Percentiles rank a stretch among this genome's conserved stretches.
phyloP scores from a whole-genome alignment of 139 green algal species.

The Astrephomene gubernaculifera region DNA sequence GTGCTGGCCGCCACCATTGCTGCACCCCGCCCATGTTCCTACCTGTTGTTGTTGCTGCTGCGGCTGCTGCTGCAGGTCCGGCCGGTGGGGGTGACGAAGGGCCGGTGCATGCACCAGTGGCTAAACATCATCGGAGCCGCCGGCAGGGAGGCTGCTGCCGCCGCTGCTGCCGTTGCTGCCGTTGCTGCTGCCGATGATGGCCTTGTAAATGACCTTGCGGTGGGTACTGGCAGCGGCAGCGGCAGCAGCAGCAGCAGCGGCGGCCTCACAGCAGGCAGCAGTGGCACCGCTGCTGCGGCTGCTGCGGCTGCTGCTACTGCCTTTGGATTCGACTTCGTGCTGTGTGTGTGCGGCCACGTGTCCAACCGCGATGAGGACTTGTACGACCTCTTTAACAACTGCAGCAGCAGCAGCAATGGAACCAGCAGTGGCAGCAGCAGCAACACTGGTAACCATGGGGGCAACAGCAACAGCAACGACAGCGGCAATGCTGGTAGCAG shows the following conservation, averaged over 20 bases:
- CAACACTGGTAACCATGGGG: conserved; percentile 4
- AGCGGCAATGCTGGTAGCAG: conserved; percentile 30
- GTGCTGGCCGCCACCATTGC: no score
- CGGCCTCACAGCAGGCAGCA: background rate
- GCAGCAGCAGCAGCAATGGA: background rate
- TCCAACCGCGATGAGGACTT: conserved; percentile 90
- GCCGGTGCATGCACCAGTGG: conserved; percentile 85
- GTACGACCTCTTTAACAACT: conserved; percentile 79
- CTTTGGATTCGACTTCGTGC: conserved; percentile 70
- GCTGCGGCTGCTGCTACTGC: background rate
- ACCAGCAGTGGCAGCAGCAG: background rate
- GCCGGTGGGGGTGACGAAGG: conserved; percentile 93
- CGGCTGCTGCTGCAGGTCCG: conserved; percentile 62
- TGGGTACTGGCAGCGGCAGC: background rate
- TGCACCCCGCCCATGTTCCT: no score
- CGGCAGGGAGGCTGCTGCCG: no score
- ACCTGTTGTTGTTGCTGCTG: no score
- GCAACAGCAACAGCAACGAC: conserved; percentile 13
- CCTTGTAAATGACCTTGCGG: background rate
- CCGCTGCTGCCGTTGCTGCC: no score
- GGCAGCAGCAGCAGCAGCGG: background rate
- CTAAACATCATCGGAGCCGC: conserved; percentile 32
- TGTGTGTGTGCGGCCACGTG: conserved; percentile 86
- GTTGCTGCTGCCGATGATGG: no score
- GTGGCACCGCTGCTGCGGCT: background rate